A percentile compares a stretch with the other conserved stretches of the same genome.
Conservation (phyloP, 2,329 filamentous ascomycete genomes). For the Helotiales sp. region DNA sequence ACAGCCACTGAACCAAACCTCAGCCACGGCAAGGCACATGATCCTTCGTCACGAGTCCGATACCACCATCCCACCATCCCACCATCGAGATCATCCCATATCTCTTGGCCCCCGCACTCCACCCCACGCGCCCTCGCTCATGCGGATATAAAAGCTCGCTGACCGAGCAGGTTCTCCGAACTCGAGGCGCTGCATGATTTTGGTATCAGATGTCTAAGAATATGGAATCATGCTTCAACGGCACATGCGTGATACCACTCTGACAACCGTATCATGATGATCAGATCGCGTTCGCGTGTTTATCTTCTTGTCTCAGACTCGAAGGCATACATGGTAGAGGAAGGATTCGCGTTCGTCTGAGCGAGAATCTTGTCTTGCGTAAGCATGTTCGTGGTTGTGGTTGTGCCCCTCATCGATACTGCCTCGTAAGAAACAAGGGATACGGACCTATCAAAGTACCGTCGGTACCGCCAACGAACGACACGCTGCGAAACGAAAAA, state of each 20-base stretch:
- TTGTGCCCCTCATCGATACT: not conserved
- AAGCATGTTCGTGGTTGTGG: too few relatives aligned
- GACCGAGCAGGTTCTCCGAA: not conserved
- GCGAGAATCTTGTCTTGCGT: too few relatives aligned
- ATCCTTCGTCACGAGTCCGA: not conserved
- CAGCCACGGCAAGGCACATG: not conserved
- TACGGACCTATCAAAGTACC: not conserved
- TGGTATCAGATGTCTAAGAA: not conserved
- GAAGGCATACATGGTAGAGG: not conserved
- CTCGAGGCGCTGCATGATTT: not conserved
- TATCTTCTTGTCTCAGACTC: not conserved
- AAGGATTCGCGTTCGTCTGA: too few relatives aligned
- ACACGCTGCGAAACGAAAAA: not conserved
- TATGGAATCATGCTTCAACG: not conserved
- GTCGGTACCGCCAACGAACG: not conserved
- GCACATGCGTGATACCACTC: not conserved
- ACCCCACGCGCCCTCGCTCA: not conserved
- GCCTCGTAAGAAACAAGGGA: not conserved
- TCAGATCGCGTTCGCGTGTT: not conserved
- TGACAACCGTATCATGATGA: not conserved
- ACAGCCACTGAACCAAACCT: too few relatives aligned
- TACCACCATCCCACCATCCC: not conserved
- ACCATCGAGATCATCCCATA: too few relatives aligned
- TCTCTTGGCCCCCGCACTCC: not conserved
- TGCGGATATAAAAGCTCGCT: not conserved